A percentile compares a stretch with the other conserved stretches of the same genome.
Conservation (phyloP, 179 eudicot genomes). For the Vitellaria paradoxa region DNA sequence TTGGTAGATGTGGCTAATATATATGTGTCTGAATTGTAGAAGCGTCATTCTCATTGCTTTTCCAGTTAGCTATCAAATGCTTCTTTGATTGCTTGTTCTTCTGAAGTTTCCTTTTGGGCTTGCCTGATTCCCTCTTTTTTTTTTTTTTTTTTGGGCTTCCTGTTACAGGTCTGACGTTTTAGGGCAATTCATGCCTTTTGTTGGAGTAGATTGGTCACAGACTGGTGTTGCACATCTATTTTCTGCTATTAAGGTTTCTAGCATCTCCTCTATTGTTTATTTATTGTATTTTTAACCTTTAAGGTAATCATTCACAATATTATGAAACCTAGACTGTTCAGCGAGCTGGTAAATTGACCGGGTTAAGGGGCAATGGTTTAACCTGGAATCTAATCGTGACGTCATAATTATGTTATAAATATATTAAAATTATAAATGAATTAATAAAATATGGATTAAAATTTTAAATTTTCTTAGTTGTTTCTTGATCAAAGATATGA, state of each 20-base stretch:
- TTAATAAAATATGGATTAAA: too few relatives aligned
- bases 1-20: not conserved
- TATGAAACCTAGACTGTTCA: too few relatives aligned
- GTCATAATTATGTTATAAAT: too few relatives aligned
- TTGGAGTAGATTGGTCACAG: constrained; percentile 98
- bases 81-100: not conserved
- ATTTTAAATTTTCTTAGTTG: too few relatives aligned
- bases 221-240: constrained; percentile 95
- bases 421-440: too few relatives aligned
- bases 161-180: constrained; percentile 87
- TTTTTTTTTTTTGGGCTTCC: not conserved
- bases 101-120: not conserved
- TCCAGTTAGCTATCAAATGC: not conserved
- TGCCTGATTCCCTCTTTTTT: constrained; percentile 7
- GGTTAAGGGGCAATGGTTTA: too few relatives aligned
- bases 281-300: not conserved
- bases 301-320: too few relatives aligned
- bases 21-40: not conserved
- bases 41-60: not conserved
- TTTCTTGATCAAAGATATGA: too few relatives aligned
- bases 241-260: constrained; percentile 90
- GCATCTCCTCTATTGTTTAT: constrained; percentile 9
- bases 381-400: too few relatives aligned
- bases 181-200: constrained; percentile 98
- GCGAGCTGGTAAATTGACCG: too few relatives aligned